Conservation (phyloP, 495 filamentous ascomycete species). For the Lichenothelia convexa region DNA sequence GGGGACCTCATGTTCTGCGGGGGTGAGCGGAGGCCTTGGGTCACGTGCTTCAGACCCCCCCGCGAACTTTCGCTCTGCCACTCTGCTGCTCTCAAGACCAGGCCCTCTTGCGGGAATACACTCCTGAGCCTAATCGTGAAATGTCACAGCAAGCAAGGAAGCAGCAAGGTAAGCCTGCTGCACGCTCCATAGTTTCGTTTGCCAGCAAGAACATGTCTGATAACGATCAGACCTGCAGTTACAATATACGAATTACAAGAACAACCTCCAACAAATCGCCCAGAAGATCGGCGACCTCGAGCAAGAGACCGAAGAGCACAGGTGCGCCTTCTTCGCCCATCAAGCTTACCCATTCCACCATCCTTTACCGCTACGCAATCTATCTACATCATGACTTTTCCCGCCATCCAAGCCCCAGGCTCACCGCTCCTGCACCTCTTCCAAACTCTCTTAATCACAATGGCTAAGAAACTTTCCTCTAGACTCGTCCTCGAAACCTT, state of each 20-base stretch:
- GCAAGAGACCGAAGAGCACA: slow-evolving; percentile 93
- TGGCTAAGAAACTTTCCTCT: slow-evolving; percentile 4
- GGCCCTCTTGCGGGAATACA: no score
- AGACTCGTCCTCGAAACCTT: slow-evolving; percentile 94
- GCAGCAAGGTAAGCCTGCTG: slow-evolving; percentile 44
- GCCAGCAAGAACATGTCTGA: slow-evolving; percentile 3
- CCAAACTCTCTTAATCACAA: not conserved
- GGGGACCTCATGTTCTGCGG: no score
- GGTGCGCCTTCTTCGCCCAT: slow-evolving; percentile 36
- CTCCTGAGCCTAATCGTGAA: no score
- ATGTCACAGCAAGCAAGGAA: slow-evolving; percentile 21
- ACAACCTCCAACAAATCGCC: slow-evolving; percentile 78
- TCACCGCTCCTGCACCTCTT: slow-evolving; percentile 3
- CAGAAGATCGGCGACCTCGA: slow-evolving; percentile 95
- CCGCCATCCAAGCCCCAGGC: not conserved
- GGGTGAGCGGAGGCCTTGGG: no score
- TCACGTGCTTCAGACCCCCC: not conserved
- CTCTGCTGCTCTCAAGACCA: not conserved
- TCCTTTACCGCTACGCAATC: slow-evolving; percentile 8
- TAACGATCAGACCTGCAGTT: slow-evolving; percentile 58
- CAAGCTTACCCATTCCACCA: not conserved
- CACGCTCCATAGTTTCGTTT: not conserved
- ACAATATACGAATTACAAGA: slow-evolving; percentile 93
- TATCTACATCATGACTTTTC: slow-evolving; percentile 1
- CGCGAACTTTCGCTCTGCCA: not conserved